Base-by-base conservation (phyloP, 306 rosid species). In the Pueraria montana region DNA sequence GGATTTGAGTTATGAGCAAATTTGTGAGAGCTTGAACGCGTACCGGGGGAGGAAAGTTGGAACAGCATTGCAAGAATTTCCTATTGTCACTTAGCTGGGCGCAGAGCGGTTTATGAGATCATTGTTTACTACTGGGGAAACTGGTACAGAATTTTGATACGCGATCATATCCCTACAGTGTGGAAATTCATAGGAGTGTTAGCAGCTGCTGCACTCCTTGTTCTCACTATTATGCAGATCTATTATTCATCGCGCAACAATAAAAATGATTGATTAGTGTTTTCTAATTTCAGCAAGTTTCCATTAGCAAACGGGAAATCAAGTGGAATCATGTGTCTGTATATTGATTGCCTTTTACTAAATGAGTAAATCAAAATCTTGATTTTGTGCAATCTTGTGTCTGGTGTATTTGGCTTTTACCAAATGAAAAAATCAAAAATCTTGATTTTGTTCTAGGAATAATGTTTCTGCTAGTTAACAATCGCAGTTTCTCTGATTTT, bases 111-210 rank as follows among this genome's bases (percentile, higher is more conserved):
- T n/a, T 0, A 12, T 1, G 7, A 72, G 4, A 13, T 17, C 1
- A 2, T 78, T 0, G 32, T 34, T 52, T 69, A 43, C 18, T 76
- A 32, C 21, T 52, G 46, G 18, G 6, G n/a, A n/a, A n/a, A n/a
- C n/a, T n/a, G n/a, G 86, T 83, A 77, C 36, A 34, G 3, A 1
- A 23, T 69, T 17, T 59, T 83, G 82, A 69, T 77, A 0, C 16
- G 67, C 0, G 86, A 83, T 3, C 86, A 83, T 59, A 77, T 83
- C 3, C 86, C 86, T 7, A 83, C 67, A 0, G 82, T 83, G 46
- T 83, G 86, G 86, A 83, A 83, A 36, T 26, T 69, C 49, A 69
- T 83, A 7, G 86, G 79, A 21, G 71, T 83, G 11, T 11, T 83
- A 4, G 86, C 86, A 17, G 86, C 86, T 48, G 23, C 12, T 69